Evolutionary conservation across 1,139 yeast genomes (phyloP), one percentile per base, ranked within the genome.

Genomic region (Debaryomyces sp.): DNA sequence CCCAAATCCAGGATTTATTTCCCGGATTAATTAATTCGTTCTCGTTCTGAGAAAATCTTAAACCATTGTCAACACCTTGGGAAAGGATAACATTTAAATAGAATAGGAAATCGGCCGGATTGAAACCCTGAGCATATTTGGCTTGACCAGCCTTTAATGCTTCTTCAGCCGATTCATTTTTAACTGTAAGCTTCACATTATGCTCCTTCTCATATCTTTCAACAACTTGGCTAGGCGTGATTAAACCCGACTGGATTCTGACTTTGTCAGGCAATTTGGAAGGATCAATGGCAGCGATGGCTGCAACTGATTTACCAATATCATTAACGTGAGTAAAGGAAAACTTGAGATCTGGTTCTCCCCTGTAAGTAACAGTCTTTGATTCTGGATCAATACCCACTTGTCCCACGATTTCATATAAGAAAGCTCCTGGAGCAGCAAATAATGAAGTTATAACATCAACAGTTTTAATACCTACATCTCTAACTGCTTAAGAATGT

Each of bases 1-100:
- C 69, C 86, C 87, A 82, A 56, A 74, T 75, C 79, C 84, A 83
- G 43, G 76, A 57, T 2, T 68, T 61, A 61, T 79, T 79, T 18
- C 71, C 72, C 1, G 87, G 87, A 60, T 83, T 83, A 47, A 83
- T 70, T 35, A 78, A 57, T 56, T 83, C 87, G 48, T 75, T 73
- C 42, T 80, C 78, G 53, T 67, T 67, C 9, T 54, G 51, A 29
- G 63, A 58, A 51, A 67, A 71, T 39, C 63, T 55, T 21, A 67
- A 47, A 50, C 81, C 82, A 24, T 70, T 61, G 47, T 71, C 80
- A 36, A 59, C 61, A 45, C 81, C 80, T 46, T 62, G 70, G 34
- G 71, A 62, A 22, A 56, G 48, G 24, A 68, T 47, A 12, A 65
- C 63, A 43, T 67, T 68, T 48, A 77, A 62, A 54, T 73, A 75